Evolutionary conservation across 2,329 filamentous ascomycete species (phyloP), one percentile per base, ranked within the genome.

Genomic region (Scedosporium apiospermum): DNA sequence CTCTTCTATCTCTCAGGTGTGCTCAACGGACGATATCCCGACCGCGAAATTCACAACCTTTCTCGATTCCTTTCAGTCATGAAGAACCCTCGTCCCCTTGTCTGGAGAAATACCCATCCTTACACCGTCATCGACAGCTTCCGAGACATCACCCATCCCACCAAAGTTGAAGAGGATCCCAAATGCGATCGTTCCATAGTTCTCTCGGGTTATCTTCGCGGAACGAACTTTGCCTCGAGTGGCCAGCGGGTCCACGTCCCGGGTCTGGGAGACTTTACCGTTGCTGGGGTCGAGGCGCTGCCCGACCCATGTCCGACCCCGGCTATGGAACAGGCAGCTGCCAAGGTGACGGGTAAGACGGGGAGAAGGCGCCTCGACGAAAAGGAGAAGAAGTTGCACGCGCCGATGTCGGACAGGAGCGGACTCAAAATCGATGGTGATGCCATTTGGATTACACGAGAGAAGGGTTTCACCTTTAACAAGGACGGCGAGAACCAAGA

Each of bases 331-430:
- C 90, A 95, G 74, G 91, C 90, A 6, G 78, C 93, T 49, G 90
- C 91, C 46, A 96, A 96, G 72, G 85, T 86, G 1, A 87, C 88
- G 0, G 93, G 93, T 3, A 96, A 96, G 74, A 87, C 87, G 41
- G 88, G 88, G 49, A 82, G 92, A 66, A 86, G 88, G 70, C 83
- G 93, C 63, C 77, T 99, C 14, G 95, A 96, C 38, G 95, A 99
- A 72, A 99, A 98, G 76, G 93, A 99, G 72, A 97, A 97, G 77
- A 86, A 96, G 68, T 78, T 99, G 4, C 96, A 97, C 74, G 96
- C 95, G 2, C 96, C 95, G 41, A 98, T 99, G 93, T 96, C 93
- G 27, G 95, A 99, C 75, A 92, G 96, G 41, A 96, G 93, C 67
- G 95, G 95, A 69, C 85, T 99, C 12, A 87, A 98, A 71, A 93